Evolutionary conservation across 2,329 filamentous ascomycete species (phyloP).

Genomic region (Dendrostoma leiphaemia): DNA sequence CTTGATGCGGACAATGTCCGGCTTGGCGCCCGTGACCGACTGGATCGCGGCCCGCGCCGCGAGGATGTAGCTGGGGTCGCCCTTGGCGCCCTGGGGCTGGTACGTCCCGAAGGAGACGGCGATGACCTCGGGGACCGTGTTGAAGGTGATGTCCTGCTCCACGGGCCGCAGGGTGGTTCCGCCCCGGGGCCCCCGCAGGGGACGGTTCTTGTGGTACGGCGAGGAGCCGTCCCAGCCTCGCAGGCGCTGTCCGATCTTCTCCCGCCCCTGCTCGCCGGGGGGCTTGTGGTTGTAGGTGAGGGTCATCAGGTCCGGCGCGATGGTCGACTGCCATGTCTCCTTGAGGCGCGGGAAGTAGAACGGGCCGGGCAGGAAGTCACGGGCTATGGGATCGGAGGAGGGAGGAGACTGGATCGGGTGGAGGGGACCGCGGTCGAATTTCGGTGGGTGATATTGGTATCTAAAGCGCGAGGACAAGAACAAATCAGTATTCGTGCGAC

Average conservation of each 20-base stretch:
- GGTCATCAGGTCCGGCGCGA: slow-evolving; percentile 84
- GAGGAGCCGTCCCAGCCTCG: slow-evolving; percentile 86
- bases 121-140: slow-evolving; percentile 79
- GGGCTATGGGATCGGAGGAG: slow-evolving; percentile 80
- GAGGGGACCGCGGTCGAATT: slow-evolving; percentile 90
- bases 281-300: slow-evolving; percentile 84
- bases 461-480: slow-evolving; percentile 45
- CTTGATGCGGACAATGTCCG: slow-evolving; percentile 67
- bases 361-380: slow-evolving; percentile 85
- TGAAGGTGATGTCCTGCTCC: slow-evolving; percentile 73
- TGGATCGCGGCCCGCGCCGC: slow-evolving; percentile 83
- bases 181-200: slow-evolving; percentile 80
- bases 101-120: slow-evolving; percentile 78
- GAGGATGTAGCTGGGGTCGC: slow-evolving; percentile 74
- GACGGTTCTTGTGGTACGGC: slow-evolving; percentile 91
- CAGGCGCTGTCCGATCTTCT: slow-evolving; percentile 58
- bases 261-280: slow-evolving; percentile 64
- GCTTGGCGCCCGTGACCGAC: slow-evolving; percentile 77
- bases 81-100: slow-evolving; percentile 67
- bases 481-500: slow-evolving; percentile 9
- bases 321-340: slow-evolving; percentile 85
- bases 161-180: slow-evolving; percentile 68
- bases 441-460: slow-evolving; percentile 93
- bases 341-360: slow-evolving; percentile 85
- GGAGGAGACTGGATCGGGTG: slow-evolving; percentile 91